Evolutionary conservation across 2,329 filamentous ascomycete genomes (phyloP).

Genomic region (Aaosphaeria arxii): DNA sequence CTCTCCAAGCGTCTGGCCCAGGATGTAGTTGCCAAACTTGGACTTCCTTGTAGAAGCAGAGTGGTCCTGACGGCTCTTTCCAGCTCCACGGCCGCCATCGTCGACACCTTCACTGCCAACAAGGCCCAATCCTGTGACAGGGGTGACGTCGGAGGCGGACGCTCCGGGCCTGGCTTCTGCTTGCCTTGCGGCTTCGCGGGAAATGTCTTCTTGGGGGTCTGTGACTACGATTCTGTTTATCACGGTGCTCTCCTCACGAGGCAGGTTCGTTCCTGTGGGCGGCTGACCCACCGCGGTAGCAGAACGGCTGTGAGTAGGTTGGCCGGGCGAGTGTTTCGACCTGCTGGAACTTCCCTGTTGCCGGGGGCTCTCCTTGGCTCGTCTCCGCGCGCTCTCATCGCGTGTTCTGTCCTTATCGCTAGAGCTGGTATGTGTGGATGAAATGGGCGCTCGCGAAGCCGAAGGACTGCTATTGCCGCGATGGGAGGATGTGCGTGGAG

Average conservation of each 20-base stretch:
- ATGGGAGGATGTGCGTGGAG: slow-evolving; percentile 76
- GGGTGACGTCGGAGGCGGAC: slow-evolving; percentile 43
- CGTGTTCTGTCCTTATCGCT: slow-evolving; percentile 6
- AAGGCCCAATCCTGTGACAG: slow-evolving; percentile 48
- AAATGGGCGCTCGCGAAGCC: slow-evolving; percentile 14
- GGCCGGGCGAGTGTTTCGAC: slow-evolving; percentile 31
- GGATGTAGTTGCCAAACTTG: slow-evolving; percentile 91
- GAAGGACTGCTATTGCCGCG: slow-evolving; percentile 38
- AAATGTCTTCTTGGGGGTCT: slow-evolving; percentile 70
- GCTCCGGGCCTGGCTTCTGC: slow-evolving; percentile 54
- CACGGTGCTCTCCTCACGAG: slow-evolving; percentile 75
- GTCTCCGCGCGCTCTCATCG: slow-evolving; percentile 41
- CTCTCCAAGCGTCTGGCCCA: slow-evolving; percentile 94
- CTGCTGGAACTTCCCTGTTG: slow-evolving; percentile 26
- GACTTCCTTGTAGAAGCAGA: slow-evolving; percentile 67
- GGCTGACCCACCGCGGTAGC: slow-evolving; percentile 52
- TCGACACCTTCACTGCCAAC: slow-evolving; percentile 50
- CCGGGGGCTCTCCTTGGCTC: slow-evolving; percentile 46
- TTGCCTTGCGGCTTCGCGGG: slow-evolving; percentile 68
- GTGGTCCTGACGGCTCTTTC: slow-evolving; percentile 57
- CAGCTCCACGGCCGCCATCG: slow-evolving; percentile 44
- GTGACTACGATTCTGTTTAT: slow-evolving; percentile 75
- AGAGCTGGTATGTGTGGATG: slow-evolving; percentile 5
- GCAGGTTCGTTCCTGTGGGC: slow-evolving; percentile 53
- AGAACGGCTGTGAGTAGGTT: slow-evolving; percentile 44